Percentiles rank a stretch among this genome's conserved stretches.
These are phyloP conservation scores for Yamadazyma mexicana DNA, from an alignment of 1,139 yeast genomes.

Conservation along the genomic window DNA sequence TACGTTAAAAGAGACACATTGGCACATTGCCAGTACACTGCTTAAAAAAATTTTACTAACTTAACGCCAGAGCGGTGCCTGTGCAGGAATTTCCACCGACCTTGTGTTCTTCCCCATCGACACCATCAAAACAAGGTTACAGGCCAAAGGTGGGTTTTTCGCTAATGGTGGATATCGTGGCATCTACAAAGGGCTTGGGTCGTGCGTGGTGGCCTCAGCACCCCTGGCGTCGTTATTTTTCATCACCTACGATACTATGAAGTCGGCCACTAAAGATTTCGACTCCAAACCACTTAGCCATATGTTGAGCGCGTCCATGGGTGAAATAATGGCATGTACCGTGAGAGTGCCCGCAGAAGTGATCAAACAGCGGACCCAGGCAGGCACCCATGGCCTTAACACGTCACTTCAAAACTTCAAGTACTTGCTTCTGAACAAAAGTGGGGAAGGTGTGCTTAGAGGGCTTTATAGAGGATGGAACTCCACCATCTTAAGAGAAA, in stretches of 20 bases:
- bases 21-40: too few species aligned
- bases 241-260: conserved; percentile 81
- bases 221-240: conserved; percentile 92
- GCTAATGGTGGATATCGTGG: conserved; percentile 91
- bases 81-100: conserved; percentile 96
- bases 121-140: conserved; percentile 88
- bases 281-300: conserved; percentile 51
- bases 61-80: conserved; percentile 87
- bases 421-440: conserved; percentile 53
- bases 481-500: conserved; percentile 89
- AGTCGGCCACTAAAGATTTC: conserved; percentile 45
- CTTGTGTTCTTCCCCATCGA: conserved; percentile 94
- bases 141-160: conserved; percentile 94
- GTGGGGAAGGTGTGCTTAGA: conserved; percentile 74
- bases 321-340: conserved; percentile 90
- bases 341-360: conserved; percentile 98
- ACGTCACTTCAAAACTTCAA: conserved; percentile 67
- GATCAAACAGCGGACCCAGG: conserved; percentile 91
- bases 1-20: conserved; percentile 8
- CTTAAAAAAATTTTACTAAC: conserved; percentile 15
- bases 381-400: conserved; percentile 46
- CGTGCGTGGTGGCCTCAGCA: conserved; percentile 92
- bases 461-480: conserved; percentile 94
- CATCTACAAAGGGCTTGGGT: conserved; percentile 87
- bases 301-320: conserved; percentile 84